Evolutionary conservation across 2,329 filamentous ascomycete species (phyloP).

Genomic region (Cercospora zeae-maydis): DNA sequence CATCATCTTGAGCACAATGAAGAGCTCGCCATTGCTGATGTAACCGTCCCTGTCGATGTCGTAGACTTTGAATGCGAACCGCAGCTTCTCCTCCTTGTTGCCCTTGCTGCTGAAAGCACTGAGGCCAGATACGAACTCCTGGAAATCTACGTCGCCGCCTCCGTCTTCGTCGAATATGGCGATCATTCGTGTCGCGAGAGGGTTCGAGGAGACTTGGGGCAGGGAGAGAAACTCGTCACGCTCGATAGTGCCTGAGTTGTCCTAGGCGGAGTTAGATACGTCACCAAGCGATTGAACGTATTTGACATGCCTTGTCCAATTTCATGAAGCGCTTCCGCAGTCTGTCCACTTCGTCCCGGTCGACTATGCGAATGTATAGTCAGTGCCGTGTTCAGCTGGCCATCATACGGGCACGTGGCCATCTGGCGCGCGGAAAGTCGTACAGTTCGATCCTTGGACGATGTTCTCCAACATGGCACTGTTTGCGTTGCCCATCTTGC

Average conservation of each 20-base stretch:
- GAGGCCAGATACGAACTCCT: constrained; percentile 94
- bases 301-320: constrained; percentile 77
- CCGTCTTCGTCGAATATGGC: constrained; percentile 99
- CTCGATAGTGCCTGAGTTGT: constrained; percentile 97
- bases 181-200: constrained; percentile 96
- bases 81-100: constrained; percentile 98
- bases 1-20: constrained; percentile 99
- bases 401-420: background rate
- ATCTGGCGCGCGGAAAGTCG: constrained; percentile 33
- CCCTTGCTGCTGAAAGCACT: constrained; percentile 96
- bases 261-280: constrained; percentile 51
- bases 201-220: constrained; percentile 96
- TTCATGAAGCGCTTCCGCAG: constrained; percentile 99
- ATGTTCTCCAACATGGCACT: constrained; percentile 85
- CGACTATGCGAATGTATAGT: constrained; percentile 57
- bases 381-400: constrained; percentile 13
- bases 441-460: constrained; percentile 95
- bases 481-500: constrained; percentile 54
- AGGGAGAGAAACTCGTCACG: constrained; percentile 96
- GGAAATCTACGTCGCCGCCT: constrained; percentile 95
- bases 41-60: constrained; percentile 98
- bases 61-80: constrained; percentile 98
- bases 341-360: constrained; percentile 94
- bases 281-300: background rate
- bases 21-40: constrained; percentile 97